Evolutionary conservation across 2,329 filamentous ascomycete species (phyloP).

Genomic region (Fusarium veterinarium): DNA sequence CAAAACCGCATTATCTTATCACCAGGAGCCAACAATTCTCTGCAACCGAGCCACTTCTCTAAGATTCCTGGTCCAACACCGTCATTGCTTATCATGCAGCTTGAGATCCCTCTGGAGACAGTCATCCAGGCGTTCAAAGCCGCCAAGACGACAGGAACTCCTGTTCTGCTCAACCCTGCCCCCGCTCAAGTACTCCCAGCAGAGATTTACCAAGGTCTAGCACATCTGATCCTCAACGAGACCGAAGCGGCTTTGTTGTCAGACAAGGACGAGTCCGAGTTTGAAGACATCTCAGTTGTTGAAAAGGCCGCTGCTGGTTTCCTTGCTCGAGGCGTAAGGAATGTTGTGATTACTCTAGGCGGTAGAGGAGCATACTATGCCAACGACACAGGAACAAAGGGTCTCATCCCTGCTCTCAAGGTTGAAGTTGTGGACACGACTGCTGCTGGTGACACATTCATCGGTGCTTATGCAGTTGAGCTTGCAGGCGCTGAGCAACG

Average conservation of each 20-base stretch:
- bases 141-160: conserved; percentile 60
- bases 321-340: conserved; percentile 74
- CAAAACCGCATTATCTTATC: conserved; percentile 82
- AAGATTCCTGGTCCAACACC: conserved; percentile 55
- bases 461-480: conserved; percentile 79
- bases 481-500: neutral
- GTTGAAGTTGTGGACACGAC: conserved; percentile 90
- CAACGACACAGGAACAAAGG: conserved; percentile 55
- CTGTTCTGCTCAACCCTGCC: conserved; percentile 86
- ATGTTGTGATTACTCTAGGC: conserved; percentile 87
- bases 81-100: conserved; percentile 77
- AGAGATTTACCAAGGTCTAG: conserved; percentile 73
- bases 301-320: conserved; percentile 68
- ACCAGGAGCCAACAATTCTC: conserved; percentile 74
- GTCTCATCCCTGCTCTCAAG: conserved; percentile 71
- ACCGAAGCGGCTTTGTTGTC: conserved; percentile 84
- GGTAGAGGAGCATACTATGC: conserved; percentile 78
- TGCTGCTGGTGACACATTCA: conserved; percentile 93
- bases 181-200: conserved; percentile 76
- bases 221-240: conserved; percentile 89
- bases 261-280: conserved; percentile 60
- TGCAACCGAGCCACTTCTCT: conserved; percentile 53
- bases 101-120: conserved; percentile 76
- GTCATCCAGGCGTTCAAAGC: conserved; percentile 70
- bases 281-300: conserved; percentile 59